Base-by-base conservation (phyloP, 768 basidiomycete genomes). In the Crepidotus variabilis region DNA sequence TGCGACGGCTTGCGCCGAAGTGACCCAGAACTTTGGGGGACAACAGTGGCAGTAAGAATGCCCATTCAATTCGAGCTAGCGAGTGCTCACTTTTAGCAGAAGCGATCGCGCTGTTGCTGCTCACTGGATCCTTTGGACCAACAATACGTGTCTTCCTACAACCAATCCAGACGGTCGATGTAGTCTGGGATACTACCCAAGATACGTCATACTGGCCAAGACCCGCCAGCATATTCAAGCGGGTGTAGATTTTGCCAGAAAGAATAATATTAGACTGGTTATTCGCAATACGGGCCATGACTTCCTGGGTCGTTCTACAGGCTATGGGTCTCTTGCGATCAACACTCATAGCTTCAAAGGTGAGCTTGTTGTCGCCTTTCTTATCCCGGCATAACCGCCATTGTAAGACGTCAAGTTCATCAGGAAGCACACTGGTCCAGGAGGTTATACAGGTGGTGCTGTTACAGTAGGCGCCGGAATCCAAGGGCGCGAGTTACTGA, bases 281-380 rank as follows among this genome's bases (percentile, higher is more conserved):
- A 60, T 67, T 9, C 60, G 64, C 39, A 67, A 65, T 47, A 64
- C 63, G 0, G 65, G 65, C 13, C 65, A 67, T 36, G 65, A 66
- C 39, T 64, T 63, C 56, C 63, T 67, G 60, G 62, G 62, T 21
- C 59, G 62, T 47, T 65, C 63, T 5, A 62, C 63, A 11, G 65
- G 65, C 11, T 64, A 52, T 39, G 62, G 65, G 8, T 50, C 62
- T 8, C 51, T 67, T n/a, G 61, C 61, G 0, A 58, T 67, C 54
- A 61, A 62, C 51, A 48, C 22, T 8, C 47, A 48, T 20, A 20
- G 22, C 47, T 18, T 48, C 47, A 48, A 48, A 48, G 22, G 47
- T 18, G 22, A n/a, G 16, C 10, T 8, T 18, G 8, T n/a, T 48
- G 8, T 8, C 18, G 7, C 22, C 47, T 48, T 48, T 9, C 47